A percentile compares a stretch with the other conserved stretches of the same genome.
Evolutionary conservation across 176 grass and related monocot species (phyloP).

Genomic region (Ensete ventricosum): DNA sequence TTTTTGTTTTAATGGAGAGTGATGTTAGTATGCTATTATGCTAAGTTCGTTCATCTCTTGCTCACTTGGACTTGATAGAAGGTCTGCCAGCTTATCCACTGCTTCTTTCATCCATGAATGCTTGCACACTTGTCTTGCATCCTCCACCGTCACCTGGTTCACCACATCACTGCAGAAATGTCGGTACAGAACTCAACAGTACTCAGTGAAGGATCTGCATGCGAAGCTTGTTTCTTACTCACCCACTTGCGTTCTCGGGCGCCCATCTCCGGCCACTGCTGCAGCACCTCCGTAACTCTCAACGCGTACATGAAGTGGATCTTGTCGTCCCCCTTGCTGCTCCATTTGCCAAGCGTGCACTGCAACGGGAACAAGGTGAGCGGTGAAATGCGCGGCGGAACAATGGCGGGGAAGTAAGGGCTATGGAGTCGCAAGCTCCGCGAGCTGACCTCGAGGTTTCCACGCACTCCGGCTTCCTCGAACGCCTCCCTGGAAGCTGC

Average conservation of each 20-base stretch:
- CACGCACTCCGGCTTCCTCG: conserved; percentile 82
- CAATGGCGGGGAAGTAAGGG: too few relatives aligned
- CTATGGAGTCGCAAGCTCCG: background rate
- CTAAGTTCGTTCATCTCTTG: background rate
- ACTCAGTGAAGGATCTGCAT: too few relatives aligned
- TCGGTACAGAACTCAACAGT: too few relatives aligned
- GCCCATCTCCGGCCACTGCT: conserved; percentile 55
- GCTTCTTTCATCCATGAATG: conserved; percentile 11
- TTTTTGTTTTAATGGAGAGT: background rate
- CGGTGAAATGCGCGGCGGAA: too few relatives aligned
- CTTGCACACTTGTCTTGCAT: conserved; percentile 1
- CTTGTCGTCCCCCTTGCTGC: conserved; percentile 37
- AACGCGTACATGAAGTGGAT: conserved; percentile 55
- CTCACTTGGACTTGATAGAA: background rate
- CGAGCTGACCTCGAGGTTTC: conserved; percentile 29
- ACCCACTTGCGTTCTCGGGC: conserved; percentile 34
- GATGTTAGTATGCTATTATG: background rate
- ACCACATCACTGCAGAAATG: background rate
- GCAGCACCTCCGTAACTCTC: conserved; percentile 36
- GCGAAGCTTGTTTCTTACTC: background rate
- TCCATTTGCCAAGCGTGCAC: conserved; percentile 31
- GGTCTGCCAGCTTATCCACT: background rate
- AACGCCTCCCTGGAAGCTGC: conserved; percentile 72
- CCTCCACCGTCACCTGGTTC: background rate
- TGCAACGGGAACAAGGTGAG: background rate